A percentile compares a stretch with the other conserved stretches of the same genome.
Conservation (phyloP, 495 filamentous ascomycete genomes). For the Lepidopterella palustris region DNA sequence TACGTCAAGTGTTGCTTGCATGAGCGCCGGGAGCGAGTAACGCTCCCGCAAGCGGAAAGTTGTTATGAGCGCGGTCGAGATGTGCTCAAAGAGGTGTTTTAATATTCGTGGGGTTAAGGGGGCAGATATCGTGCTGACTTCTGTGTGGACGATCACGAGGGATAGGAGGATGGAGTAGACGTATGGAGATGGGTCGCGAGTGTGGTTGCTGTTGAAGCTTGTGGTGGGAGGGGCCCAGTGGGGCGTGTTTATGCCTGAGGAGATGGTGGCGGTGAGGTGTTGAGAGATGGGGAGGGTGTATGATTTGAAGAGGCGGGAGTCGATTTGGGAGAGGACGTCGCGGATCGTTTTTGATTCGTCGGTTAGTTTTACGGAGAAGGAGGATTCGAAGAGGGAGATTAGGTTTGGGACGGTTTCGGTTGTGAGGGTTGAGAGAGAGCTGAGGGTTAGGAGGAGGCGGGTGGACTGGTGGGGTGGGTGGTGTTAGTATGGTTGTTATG, state of each 20-base stretch:
- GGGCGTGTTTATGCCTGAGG: slow-evolving; percentile 59
- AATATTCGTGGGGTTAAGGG: slow-evolving; percentile 65
- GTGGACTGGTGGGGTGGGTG: slow-evolving; percentile 4
- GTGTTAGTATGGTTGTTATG: neutral
- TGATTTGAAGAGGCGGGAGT: slow-evolving; percentile 79
- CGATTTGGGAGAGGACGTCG: slow-evolving; percentile 83
- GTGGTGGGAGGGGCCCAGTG: slow-evolving; percentile 58
- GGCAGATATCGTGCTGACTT: slow-evolving; percentile 69
- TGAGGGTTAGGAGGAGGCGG: slow-evolving; percentile 74
- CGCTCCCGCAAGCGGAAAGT: slow-evolving; percentile 56
- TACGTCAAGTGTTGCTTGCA: slow-evolving; percentile 95
- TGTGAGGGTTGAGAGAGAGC: slow-evolving; percentile 75
- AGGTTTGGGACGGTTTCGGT: slow-evolving; percentile 72
- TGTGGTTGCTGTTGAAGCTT: slow-evolving; percentile 38
- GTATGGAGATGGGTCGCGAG: slow-evolving; percentile 74
- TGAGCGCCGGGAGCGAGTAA: slow-evolving; percentile 73
- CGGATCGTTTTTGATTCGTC: slow-evolving; percentile 85
- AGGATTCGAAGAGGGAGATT: slow-evolving; percentile 77
- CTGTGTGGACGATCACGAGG: slow-evolving; percentile 84
- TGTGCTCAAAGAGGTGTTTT: slow-evolving; percentile 70
- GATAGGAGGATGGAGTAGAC: slow-evolving; percentile 76
- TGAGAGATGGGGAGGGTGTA: slow-evolving; percentile 72
- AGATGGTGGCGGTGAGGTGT: slow-evolving; percentile 56
- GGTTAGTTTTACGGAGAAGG: slow-evolving; percentile 83
- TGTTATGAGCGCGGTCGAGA: slow-evolving; percentile 45